A percentile compares a stretch with the other conserved stretches of the same genome.
Conservation (phyloP, 1,139 yeast species). For the Candida dubliniensis region DNA sequence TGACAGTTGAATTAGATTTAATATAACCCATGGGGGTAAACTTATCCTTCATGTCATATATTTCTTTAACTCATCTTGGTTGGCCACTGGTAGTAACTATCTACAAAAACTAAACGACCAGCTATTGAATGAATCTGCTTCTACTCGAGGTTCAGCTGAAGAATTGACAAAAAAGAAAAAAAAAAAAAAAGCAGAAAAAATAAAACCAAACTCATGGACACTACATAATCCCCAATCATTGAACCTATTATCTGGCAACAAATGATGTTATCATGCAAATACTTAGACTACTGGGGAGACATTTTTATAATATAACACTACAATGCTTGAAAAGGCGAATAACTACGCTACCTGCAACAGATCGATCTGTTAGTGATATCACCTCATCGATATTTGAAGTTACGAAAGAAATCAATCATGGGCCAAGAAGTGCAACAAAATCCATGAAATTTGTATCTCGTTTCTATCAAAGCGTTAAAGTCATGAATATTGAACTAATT, state of each 20-base stretch:
- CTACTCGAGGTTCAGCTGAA: too few relatives aligned
- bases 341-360: background rate
- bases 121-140: too few relatives aligned
- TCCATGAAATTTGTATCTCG: background rate
- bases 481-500: conserved; percentile 3
- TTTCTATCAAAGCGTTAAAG: conserved; percentile 3
- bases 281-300: background rate
- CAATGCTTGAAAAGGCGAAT: background rate
- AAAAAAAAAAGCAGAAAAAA: too few relatives aligned
- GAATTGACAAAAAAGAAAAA: too few relatives aligned
- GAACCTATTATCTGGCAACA: background rate
- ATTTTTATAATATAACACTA: background rate
- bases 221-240: too few relatives aligned
- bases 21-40: too few relatives aligned
- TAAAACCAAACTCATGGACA: too few relatives aligned
- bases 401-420: background rate
- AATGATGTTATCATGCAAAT: background rate
- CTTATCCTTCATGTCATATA: too few relatives aligned
- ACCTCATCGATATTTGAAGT: conserved; percentile 7
- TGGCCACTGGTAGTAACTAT: too few relatives aligned
- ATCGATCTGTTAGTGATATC: background rate
- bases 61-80: too few relatives aligned
- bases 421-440: background rate
- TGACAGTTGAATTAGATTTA: too few relatives aligned
- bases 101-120: too few relatives aligned